Evolutionary conservation across 352 stramenopile genomes (phyloP).

Genomic region (Globisporangium paroecandrum): DNA sequence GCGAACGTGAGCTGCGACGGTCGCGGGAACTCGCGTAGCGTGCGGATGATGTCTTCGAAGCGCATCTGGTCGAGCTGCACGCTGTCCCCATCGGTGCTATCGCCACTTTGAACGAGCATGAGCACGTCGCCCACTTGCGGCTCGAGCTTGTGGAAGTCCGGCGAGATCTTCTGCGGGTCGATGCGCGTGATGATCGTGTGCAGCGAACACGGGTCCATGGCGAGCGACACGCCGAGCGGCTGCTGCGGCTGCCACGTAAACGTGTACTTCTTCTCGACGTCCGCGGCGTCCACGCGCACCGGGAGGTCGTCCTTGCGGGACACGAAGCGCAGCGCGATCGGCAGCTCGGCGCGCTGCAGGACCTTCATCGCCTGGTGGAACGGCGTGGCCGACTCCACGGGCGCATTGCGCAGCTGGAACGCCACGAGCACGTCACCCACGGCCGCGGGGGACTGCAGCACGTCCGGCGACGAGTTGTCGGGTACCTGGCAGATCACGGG

Average conservation of each 20-base stretch:
- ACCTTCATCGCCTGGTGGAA: slow-evolving; percentile 56
- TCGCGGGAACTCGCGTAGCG: slow-evolving; percentile 43
- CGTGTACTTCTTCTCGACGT: slow-evolving; percentile 43
- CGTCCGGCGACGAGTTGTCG: slow-evolving; percentile 33
- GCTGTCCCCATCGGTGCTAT: slow-evolving; percentile 17
- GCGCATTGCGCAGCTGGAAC: slow-evolving; percentile 37
- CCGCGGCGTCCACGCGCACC: slow-evolving; percentile 28
- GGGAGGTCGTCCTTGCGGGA: slow-evolving; percentile 51
- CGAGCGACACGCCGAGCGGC: slow-evolving; percentile 65
- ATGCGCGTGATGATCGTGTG: slow-evolving; percentile 67
- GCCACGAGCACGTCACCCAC: slow-evolving; percentile 67
- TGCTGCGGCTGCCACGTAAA: slow-evolving; percentile 49
- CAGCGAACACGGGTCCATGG: slow-evolving; percentile 74
- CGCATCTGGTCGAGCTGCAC: slow-evolving; percentile 49
- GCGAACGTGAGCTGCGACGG: slow-evolving; percentile 64
- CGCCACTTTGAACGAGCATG: slow-evolving; percentile 37
- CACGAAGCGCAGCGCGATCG: slow-evolving; percentile 61
- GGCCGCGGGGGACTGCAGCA: slow-evolving; percentile 44
- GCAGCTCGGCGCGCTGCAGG: slow-evolving; percentile 46
- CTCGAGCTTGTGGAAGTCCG: slow-evolving; percentile 45
- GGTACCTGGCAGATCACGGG: slow-evolving; percentile 76
- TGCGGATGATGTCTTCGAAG: slow-evolving; percentile 67
- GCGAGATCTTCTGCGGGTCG: slow-evolving; percentile 55
- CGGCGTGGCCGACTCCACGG: slow-evolving; percentile 31
- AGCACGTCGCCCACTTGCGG: slow-evolving; percentile 67